These are phyloP conservation scores for Zhuliangozyma blackwelliae DNA, from an alignment of 1,139 yeast species.

Conservation along the genomic window DNA sequence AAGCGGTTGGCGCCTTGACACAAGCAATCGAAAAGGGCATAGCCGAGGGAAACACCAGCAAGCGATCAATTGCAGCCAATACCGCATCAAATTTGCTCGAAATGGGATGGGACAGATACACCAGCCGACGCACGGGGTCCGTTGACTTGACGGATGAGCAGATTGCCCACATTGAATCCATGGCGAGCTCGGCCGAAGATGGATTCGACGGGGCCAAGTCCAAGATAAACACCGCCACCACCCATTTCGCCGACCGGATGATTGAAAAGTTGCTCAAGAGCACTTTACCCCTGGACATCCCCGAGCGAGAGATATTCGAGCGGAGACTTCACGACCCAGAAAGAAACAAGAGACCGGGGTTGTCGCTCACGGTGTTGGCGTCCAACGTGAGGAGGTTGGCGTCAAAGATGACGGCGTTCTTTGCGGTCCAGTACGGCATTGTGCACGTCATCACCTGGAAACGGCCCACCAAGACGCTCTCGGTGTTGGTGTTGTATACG, in stretches of 20 bases:
- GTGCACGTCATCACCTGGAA: slow-evolving; percentile 60
- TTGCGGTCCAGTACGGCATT: slow-evolving; percentile 52
- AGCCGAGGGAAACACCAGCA: slow-evolving; percentile 30
- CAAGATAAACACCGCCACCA: not conserved
- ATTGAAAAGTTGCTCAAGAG: slow-evolving; percentile 49
- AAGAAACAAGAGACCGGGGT: slow-evolving; percentile 40
- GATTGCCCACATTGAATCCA: slow-evolving; percentile 13
- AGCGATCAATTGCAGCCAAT: slow-evolving; percentile 52
- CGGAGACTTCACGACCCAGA: slow-evolving; percentile 42
- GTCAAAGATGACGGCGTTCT: slow-evolving; percentile 48
- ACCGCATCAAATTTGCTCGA: slow-evolving; percentile 55
- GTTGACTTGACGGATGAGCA: slow-evolving; percentile 15
- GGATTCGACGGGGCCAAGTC: not conserved
- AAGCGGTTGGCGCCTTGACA: slow-evolving; percentile 9
- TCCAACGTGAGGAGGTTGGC: slow-evolving; percentile 52
- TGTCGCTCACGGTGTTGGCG: slow-evolving; percentile 47
- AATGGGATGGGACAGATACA: slow-evolving; percentile 43
- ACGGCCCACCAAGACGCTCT: slow-evolving; percentile 53
- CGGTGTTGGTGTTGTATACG: slow-evolving; percentile 50
- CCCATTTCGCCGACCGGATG: slow-evolving; percentile 56
- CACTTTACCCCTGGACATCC: slow-evolving; percentile 39
- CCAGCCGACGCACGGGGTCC: slow-evolving; percentile 11
- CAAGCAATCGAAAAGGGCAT: slow-evolving; percentile 14
- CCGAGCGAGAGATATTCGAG: slow-evolving; percentile 44
- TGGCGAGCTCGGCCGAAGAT: slow-evolving; percentile 25